Conservation (phyloP, 768 basidiomycete species). For the Lentinula sp. region DNA sequence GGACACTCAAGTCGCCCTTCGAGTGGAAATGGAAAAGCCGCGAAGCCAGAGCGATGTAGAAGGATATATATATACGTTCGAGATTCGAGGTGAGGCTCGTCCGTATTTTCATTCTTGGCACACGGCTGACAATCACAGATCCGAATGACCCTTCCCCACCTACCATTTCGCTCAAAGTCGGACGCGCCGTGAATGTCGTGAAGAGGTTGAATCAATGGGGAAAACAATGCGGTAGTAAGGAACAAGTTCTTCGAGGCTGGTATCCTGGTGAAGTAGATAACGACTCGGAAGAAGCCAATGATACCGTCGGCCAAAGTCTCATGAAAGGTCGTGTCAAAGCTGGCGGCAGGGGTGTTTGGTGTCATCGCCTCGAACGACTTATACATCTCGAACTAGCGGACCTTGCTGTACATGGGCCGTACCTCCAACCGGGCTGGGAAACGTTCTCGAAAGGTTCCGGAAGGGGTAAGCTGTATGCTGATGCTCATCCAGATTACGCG, state of each 20-base stretch:
- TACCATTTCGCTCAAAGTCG: conserved; percentile 69
- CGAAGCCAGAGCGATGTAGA: conserved; percentile 41
- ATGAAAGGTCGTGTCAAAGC: conserved; percentile 62
- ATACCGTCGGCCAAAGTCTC: conserved; percentile 33
- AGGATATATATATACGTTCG: conserved; percentile 81
- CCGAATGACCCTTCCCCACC: neutral
- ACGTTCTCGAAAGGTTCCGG: conserved; percentile 20
- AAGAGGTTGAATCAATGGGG: conserved; percentile 76
- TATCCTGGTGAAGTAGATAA: conserved; percentile 55
- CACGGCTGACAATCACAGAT: neutral
- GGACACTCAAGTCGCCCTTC: conserved; percentile 54
- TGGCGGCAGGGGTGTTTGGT: conserved; percentile 57
- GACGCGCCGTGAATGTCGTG: conserved; percentile 66
- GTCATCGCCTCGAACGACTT: conserved; percentile 75
- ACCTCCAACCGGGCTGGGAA: conserved; percentile 50
- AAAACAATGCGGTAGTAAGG: conserved; percentile 75
- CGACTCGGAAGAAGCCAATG: conserved; percentile 26
- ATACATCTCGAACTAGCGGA: conserved; percentile 80
- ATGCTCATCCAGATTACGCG: conserved; percentile 8
- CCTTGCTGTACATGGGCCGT: conserved; percentile 48
- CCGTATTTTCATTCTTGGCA: neutral
- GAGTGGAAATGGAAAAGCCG: conserved; percentile 46
- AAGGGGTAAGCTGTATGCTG: conserved; percentile 9
- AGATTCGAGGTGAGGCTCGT: conserved; percentile 55
- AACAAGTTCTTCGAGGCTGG: conserved; percentile 67